Evolutionary conservation across 148 eudicot genomes (phyloP), one percentile per base, ranked within the genome.

Genomic region (Rhododendron mucronatum): DNA sequence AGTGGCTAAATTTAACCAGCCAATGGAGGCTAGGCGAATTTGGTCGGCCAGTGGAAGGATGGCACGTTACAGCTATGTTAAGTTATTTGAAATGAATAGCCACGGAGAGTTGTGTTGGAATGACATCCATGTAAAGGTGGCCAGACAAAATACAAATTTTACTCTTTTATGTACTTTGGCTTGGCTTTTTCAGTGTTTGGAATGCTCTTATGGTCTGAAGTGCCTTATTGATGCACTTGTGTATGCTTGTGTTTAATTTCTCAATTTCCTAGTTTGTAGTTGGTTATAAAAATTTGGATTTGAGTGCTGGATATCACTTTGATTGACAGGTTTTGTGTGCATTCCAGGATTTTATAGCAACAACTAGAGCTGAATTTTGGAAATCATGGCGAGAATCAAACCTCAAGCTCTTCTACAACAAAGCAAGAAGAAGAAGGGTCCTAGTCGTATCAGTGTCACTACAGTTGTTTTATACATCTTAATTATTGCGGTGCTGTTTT

Each of bases 401-500:
- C 99, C 99, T 81, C 98, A 95, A 90, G 93, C 95, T 88, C 92
- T 97, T 87, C 89, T 97, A 75, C 95, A 87, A 80, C 99, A 97
- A 88, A 97, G 99, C 91, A 97, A 95, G 90, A 97, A 95, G 95
- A 95, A 97, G 95, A 97, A 97, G 91, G 93, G 90, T 23, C 98
- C 99, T 7, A 93, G 91, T 89, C 90, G 91, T 63, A 91, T 95
- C 84, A 88, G 96, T 73, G 59, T 83, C 33, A 84, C 95, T 1
- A 93, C 98, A 4, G 85, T 93, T 78, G 55, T 90, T 23, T 69
- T 97, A 45, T 97, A 94, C 88, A 61, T 89, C 78, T 85, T 94
- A 15, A 81, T 95, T 86, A 87, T 92, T 80, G 89, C 91, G 81
- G 90, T 93, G 90, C 89, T 88, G 39, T 94, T 93, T 89, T 93